Evolutionary conservation across 805 yeast species (phyloP).

Genomic region (Candida hispaniensis): DNA sequence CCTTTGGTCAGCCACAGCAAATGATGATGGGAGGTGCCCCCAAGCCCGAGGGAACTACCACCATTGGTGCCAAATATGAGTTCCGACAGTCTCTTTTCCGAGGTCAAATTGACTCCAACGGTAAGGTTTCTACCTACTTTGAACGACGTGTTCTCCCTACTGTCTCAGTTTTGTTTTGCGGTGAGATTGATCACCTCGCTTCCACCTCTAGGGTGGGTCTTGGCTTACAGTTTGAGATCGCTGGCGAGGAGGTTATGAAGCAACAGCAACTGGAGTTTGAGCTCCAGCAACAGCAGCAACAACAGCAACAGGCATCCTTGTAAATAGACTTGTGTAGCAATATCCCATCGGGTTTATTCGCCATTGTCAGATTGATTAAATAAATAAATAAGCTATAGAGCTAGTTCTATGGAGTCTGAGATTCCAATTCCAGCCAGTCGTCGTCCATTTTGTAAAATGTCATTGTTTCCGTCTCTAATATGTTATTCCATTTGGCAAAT

Average conservation of each 20-base stretch:
- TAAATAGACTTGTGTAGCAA: slow-evolving; percentile 17
- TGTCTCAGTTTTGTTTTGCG: slow-evolving; percentile 74
- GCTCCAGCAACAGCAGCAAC: slow-evolving; percentile 18
- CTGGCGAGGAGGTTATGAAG: slow-evolving; percentile 81
- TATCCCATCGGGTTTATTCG: slow-evolving; percentile 1
- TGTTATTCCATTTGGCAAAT: slow-evolving; percentile 15
- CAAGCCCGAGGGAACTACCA: slow-evolving; percentile 80
- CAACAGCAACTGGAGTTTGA: slow-evolving; percentile 26
- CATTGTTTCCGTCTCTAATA: slow-evolving; percentile 13
- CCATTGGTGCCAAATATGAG: slow-evolving; percentile 94
- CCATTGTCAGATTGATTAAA: too few relatives aligned
- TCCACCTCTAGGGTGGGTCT: slow-evolving; percentile 75
- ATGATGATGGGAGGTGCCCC: slow-evolving; percentile 78
- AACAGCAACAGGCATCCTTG: slow-evolving; percentile 25
- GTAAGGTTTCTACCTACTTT: slow-evolving; percentile 81
- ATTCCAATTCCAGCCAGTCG: slow-evolving; percentile 21
- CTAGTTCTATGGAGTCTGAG: slow-evolving; percentile 9
- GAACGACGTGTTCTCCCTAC: slow-evolving; percentile 93
- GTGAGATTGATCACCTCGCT: slow-evolving; percentile 84
- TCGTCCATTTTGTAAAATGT: slow-evolving; percentile 21
- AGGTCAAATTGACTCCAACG: slow-evolving; percentile 84
- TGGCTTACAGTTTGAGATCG: slow-evolving; percentile 92
- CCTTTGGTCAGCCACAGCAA: slow-evolving; percentile 22
- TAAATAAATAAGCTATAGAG: slow-evolving; percentile 11
- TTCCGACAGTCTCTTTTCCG: slow-evolving; percentile 93